Conservation (phyloP, 495 filamentous ascomycete species). For the Penicillium ucsense region DNA sequence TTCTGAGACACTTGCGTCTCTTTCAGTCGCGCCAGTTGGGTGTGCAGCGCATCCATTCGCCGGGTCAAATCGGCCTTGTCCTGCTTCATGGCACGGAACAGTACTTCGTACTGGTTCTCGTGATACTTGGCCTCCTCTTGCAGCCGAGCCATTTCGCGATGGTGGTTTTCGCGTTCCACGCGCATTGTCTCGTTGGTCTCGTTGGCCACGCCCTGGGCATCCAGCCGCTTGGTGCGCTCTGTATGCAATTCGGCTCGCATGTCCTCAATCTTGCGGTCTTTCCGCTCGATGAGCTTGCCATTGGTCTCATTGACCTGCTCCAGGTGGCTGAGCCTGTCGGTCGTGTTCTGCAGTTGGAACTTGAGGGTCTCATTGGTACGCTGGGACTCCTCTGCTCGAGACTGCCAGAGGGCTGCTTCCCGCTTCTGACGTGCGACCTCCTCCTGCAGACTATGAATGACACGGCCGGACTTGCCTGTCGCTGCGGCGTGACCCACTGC, state of each 20-base stretch:
- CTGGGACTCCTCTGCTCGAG: conserved; percentile 62
- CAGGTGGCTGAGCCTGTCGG: conserved; percentile 51
- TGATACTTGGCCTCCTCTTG: conserved; percentile 44
- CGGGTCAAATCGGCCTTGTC: conserved; percentile 42
- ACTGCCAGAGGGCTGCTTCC: conserved; percentile 64
- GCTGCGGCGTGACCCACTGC: conserved; percentile 65
- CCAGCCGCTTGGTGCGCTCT: conserved; percentile 54
- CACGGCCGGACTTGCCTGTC: conserved; percentile 82
- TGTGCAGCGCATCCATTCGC: conserved; percentile 22
- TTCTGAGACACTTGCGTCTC: conserved; percentile 31
- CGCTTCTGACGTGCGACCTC: conserved; percentile 80
- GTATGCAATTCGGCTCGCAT: conserved; percentile 54
- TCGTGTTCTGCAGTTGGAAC: conserved; percentile 58
- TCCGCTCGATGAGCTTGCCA: conserved; percentile 60
- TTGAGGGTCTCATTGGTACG: conserved; percentile 63
- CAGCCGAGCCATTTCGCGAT: conserved; percentile 53
- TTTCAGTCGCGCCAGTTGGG: conserved; percentile 26
- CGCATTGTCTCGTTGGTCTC: conserved; percentile 53
- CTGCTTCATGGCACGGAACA: conserved; percentile 49
- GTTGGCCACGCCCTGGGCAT: conserved; percentile 53
- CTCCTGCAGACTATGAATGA: conserved; percentile 80
- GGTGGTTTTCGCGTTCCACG: conserved; percentile 43
- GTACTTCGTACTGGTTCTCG: conserved; percentile 57
- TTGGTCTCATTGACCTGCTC: conserved; percentile 63
- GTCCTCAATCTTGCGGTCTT: conserved; percentile 72